Percentiles rank a stretch among this genome's conserved stretches.
These are phyloP conservation scores for Pseudogymnoascus verrucosus DNA, from an alignment of 2,329 filamentous ascomycete species.

Conservation along the genomic window DNA sequence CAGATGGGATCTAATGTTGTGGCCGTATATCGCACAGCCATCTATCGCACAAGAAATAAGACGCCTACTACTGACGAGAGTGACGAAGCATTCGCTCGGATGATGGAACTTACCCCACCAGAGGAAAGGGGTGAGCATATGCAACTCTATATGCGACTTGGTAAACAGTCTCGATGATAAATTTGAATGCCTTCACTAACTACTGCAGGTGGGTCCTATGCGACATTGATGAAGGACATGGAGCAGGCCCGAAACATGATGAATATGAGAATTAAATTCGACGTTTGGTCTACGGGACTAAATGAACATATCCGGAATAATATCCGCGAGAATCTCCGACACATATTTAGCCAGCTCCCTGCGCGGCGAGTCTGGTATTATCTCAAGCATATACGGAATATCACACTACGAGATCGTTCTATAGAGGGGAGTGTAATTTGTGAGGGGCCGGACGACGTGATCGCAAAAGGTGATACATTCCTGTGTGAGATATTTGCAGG, in stretches of 20 bases:
- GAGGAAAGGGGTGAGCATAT: background rate
- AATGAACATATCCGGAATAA: constrained; percentile 23
- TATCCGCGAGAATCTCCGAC: constrained; percentile 21
- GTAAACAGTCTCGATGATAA: background rate
- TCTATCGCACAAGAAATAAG: too few relatives aligned
- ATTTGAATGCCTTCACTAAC: background rate
- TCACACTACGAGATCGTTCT: constrained; percentile 4
- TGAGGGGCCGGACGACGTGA: constrained; percentile 16
- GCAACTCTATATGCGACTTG: background rate
- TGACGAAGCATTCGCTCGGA: background rate
- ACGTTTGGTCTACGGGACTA: constrained; percentile 25
- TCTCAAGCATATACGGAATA: constrained; percentile 16
- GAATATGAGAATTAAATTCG: constrained; percentile 26
- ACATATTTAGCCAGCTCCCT: constrained; percentile 23
- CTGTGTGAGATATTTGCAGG: constrained; percentile 10
- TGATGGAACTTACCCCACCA: background rate
- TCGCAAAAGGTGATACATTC: constrained; percentile 15
- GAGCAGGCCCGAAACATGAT: constrained; percentile 24
- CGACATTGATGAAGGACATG: constrained; percentile 21
- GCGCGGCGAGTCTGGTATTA: constrained; percentile 22
- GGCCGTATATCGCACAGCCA: background rate
- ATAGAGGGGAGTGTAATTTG: constrained; percentile 3
- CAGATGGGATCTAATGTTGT: background rate
- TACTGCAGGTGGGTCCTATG: constrained; percentile 18
- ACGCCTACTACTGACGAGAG: background rate